phyloP scores from a whole-genome alignment of 768 basidiomycete species.

The Dioszegia hungarica region DNA sequence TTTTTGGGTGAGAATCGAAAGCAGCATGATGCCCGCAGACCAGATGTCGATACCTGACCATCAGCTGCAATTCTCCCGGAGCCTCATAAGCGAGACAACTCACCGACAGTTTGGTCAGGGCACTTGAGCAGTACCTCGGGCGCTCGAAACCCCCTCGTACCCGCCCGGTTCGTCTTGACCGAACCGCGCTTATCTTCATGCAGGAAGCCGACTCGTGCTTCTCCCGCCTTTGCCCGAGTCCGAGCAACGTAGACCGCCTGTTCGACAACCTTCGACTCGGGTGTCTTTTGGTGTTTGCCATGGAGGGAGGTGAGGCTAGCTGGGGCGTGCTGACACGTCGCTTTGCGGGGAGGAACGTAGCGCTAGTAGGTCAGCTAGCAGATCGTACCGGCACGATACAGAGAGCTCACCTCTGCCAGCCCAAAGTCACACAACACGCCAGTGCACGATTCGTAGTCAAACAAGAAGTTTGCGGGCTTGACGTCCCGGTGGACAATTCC shows the following conservation, averaged over 20 bases:
- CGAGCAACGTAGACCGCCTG: constrained; percentile 47
- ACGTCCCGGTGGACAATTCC: constrained; percentile 93
- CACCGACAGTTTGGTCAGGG: constrained; percentile 84
- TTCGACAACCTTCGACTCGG: constrained; percentile 51
- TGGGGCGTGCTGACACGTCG: constrained; percentile 69
- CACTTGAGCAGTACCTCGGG: constrained; percentile 96
- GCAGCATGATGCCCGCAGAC: constrained; percentile 85
- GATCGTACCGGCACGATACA: too few species aligned
- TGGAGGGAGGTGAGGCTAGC: constrained; percentile 64
- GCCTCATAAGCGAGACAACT: constrained; percentile 40
- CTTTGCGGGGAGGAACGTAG: constrained; percentile 38
- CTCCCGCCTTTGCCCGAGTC: constrained; percentile 34
- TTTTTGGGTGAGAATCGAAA: constrained; percentile 86
- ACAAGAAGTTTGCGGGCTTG: constrained; percentile 96
- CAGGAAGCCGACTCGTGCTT: constrained; percentile 44
- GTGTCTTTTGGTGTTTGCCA: constrained; percentile 57
- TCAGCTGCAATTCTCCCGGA: constrained; percentile 10
- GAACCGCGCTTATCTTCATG: constrained; percentile 54
- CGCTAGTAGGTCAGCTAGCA: constrained; percentile 28
- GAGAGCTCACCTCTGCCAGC: constrained; percentile 79
- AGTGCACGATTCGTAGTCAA: constrained; percentile 72
- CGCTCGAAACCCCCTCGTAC: constrained; percentile 92
- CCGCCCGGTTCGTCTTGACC: constrained; percentile 92
- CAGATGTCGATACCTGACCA: constrained; percentile 89
- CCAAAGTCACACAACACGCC: constrained; percentile 94